Evolutionary conservation across 345 rosid genomes (phyloP), one percentile per base, ranked within the genome.

Genomic region (Raphanus sativus): DNA sequence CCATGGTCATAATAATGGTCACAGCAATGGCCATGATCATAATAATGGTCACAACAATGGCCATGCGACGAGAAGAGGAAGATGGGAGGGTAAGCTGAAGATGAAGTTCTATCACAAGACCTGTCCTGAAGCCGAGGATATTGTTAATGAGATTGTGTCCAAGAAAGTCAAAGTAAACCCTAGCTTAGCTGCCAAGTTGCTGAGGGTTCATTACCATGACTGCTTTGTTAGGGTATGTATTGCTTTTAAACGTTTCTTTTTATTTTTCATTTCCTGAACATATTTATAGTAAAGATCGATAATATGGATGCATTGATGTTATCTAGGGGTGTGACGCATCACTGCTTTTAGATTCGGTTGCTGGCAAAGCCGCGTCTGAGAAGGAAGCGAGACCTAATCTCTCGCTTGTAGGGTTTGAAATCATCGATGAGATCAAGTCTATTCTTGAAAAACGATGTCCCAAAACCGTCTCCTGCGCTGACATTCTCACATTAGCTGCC

Each of bases 281-380:
- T 59, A 2, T 29, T 66, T 56, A 2, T 40, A 8, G 12, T 5
- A 25, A 34, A 34, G 25, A 69, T 16, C 4, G 16, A 28, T 76
- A 50, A 62, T 69, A 64, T 34, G 30, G 42, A 50, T 69, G 15
- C 15, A 62, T 6, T 59, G 2, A 38, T 75, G 28, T 50, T 30
- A 54, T 45, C 3, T 13, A 89, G 89, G 91, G 96, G 12, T 90
- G 96, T 5, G 91, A 89, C 5, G 93, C 84, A 11, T 90, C 96
- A 0, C 38, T 89, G 42, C 70, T 85, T 65, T 60, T 85, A 77
- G 87, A 84, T 71, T 42, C 89, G 3, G 82, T 76, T 2, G 32
- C 12, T 68, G 81, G 73, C 4, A 70, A 60, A 28, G 67, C 66
- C 0, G 56, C 83, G 9, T 68, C 78, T 0, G 92, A 89, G 85